A percentile compares a stretch with the other conserved stretches of the same genome.
Evolutionary conservation across 352 stramenopile species (phyloP).

Genomic region (Phytophthora ramorum): DNA sequence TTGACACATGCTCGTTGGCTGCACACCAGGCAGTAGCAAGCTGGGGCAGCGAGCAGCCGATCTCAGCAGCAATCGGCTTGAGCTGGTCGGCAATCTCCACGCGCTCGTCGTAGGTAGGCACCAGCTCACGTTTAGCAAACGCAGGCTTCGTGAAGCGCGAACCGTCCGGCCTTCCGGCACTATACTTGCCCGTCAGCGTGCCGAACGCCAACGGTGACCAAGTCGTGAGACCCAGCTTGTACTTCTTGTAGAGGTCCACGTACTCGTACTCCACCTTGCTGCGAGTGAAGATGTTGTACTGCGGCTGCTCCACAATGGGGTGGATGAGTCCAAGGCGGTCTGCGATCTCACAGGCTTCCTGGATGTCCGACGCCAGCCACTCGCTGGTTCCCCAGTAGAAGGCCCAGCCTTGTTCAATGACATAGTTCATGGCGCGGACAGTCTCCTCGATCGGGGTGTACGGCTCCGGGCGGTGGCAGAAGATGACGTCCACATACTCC

Average conservation of each 20-base stretch:
- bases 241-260: constrained; percentile 51
- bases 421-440: constrained; percentile 64
- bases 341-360: constrained; percentile 51
- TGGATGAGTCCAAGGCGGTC: constrained; percentile 40
- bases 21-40: constrained; percentile 4
- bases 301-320: constrained; percentile 53
- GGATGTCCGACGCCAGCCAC: constrained; percentile 41
- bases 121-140: neutral
- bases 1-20: constrained; percentile 7
- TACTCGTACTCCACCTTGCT: constrained; percentile 57
- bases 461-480: constrained; percentile 65
- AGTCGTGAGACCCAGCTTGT: constrained; percentile 56
- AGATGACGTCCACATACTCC: constrained; percentile 71
- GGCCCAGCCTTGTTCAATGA: constrained; percentile 58
- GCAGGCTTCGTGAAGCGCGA: constrained; percentile 21
- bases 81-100: constrained; percentile 14
- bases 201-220: constrained; percentile 58
- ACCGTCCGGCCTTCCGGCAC: constrained; percentile 28
- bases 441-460: constrained; percentile 65
- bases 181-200: constrained; percentile 71
- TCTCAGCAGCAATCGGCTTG: constrained; percentile 10
- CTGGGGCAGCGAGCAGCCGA: constrained; percentile 11
- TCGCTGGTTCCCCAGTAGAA: constrained; percentile 65
- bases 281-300: constrained; percentile 71
- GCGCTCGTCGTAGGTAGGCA: neutral